Evolutionary conservation across 306 rosid species (phyloP), one percentile per base, ranked within the genome.

Genomic region (Clitoria ternatea): DNA sequence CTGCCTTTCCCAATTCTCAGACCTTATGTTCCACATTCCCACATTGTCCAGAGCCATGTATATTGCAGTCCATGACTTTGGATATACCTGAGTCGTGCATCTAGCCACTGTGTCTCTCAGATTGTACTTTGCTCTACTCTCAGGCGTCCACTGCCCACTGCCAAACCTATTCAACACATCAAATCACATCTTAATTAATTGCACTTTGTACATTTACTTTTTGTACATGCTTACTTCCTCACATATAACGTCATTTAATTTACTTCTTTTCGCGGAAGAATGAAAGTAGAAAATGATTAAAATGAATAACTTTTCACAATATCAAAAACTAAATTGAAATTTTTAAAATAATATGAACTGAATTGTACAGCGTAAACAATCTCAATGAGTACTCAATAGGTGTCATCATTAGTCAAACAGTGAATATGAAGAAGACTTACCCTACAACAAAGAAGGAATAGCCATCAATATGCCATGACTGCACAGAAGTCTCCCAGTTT

Each of bases 11-110:
- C 99, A 94, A 56, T 87, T 80, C 84, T 91, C 89, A 0, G 99
- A 89, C 80, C 99, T 87, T 53, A 94, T 78, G 73, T 90, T 91
- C 98, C 98, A 94, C 91, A 94, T 89, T 80, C 98, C 98, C 30
- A 91, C 97, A 42, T 84, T 94, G 92, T 94, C 98, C 52, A 94
- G 69, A 0, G 98, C 82, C 75, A 94, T 63, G 83, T 83, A 94
- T 66, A 94, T 79, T 42, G 97, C 98, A 1, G 98, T 94, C 97
- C 98, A 94, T 36, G 98, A 42, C 76, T 32, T 85, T 0, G 96
- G 97, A 50, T 91, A 14, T 73, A 90, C 98, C 92, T 90, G 97
- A 69, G 80, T 76, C 3, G 99, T 91, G 87, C 83, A 83, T 61
- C 96, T 96, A 0, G 99, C 87, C 2, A 94, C 88, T 0, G 96